Conservation (phyloP, 1,284 basidiomycete genomes). For the Rhodotorula sp. region DNA sequence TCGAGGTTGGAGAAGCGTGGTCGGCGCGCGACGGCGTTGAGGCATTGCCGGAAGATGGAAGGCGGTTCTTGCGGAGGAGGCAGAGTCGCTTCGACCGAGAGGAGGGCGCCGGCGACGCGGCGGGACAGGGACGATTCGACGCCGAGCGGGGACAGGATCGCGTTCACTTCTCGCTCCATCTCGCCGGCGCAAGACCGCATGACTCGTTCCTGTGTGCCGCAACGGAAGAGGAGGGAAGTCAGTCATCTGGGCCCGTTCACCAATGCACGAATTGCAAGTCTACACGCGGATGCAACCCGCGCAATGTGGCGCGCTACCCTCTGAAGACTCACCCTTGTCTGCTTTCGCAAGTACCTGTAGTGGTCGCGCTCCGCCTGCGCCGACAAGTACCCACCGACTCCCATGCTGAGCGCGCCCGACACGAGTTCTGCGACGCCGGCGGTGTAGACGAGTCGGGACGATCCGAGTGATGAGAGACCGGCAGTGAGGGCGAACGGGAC, state of each 20-base stretch:
- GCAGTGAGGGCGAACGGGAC: conserved; percentile 49
- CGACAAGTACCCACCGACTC: conserved; percentile 93
- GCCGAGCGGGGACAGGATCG: conserved; percentile 82
- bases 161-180: conserved; percentile 90
- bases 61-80: conserved; percentile 28
- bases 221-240: too few relatives aligned
- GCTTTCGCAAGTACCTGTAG: conserved; percentile 72
- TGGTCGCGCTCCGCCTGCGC: conserved; percentile 89
- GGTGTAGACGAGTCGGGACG: conserved; percentile 59
- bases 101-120: conserved; percentile 71
- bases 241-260: too few relatives aligned
- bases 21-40: conserved; percentile 39
- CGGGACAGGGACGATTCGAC: conserved; percentile 77
- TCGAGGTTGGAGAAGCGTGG: conserved; percentile 31
- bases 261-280: background rate
- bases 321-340: conserved; percentile 35
- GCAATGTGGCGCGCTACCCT: background rate
- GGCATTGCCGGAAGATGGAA: conserved; percentile 33
- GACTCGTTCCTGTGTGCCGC: conserved; percentile 65
- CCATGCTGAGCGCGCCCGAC: conserved; percentile 92
- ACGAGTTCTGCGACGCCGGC: conserved; percentile 58
- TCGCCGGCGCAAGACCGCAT: conserved; percentile 83
- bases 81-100: conserved; percentile 46
- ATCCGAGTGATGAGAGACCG: conserved; percentile 70
- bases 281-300: too few relatives aligned